Base-by-base conservation (phyloP, 306 rosid species). In the Medicago arabica region DNA sequence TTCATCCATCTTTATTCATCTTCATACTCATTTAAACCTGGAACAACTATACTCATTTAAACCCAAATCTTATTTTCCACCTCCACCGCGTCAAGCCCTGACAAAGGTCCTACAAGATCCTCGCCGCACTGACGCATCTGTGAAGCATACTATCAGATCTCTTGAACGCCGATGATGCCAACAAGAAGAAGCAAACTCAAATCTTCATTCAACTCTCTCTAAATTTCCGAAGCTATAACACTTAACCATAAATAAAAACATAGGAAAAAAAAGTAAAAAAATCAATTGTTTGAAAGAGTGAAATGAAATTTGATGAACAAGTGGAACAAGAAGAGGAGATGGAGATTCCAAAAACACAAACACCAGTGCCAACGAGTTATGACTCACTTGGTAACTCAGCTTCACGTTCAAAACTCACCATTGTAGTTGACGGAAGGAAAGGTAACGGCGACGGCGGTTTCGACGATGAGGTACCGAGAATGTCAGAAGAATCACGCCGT, bases 401-500 rank as follows among this genome's bases (percentile, higher is more conserved):
- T 0, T 19, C 70, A 0, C 46, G 76, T 40, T 19, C 85, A 7
- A 83, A 78, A 75, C 23, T 67, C 77, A 81, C 69, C 4, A 41
- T 39, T n/a, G 79, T 18, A 13, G 54, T 54, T 2, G 93, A 83
- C 0, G 87, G 76, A 23, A 23, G 28, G 28, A 28, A 28, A 28
- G 61, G 34, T 1, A 54, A 18, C 61, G 14, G 31, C 4, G 19
- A 18, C 31, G 14, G 71, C 68, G 3, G 68, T 40, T 1, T 36
- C 49, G 12, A 9, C 41, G 1, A 73, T 88, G 28, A 88, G 84
- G 75, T 94, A 94, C 85, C 72, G 90, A 28, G 96, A 94, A 75
- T 94, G 98, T 34, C 90, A 78, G 77, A 94, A 94, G 87, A 94
- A 94, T 79, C 97, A 92, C 77, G 97, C 97, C 7, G 88, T 89